Percentiles rank a stretch among this genome's conserved stretches.
Conservation (phyloP, 495 filamentous ascomycete genomes). For the Aspergillus steynii region DNA sequence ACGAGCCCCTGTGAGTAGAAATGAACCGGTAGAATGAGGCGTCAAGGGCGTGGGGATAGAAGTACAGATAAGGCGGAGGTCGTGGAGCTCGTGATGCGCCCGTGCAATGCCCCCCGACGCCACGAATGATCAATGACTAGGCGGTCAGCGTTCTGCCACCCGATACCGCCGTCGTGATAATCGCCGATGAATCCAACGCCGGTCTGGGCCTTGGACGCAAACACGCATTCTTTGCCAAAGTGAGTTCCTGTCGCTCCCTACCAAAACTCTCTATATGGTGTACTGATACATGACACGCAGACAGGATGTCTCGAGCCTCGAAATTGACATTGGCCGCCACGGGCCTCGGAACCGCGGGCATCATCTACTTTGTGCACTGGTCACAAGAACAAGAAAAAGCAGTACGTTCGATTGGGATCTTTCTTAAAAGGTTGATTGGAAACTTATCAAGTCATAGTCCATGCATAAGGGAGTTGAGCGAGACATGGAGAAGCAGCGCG, state of each 20-base stretch:
- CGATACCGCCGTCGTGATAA: slow-evolving; percentile 36
- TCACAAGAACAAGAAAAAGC: slow-evolving; percentile 83
- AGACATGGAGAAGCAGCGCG: slow-evolving; percentile 88
- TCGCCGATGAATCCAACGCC: slow-evolving; percentile 26
- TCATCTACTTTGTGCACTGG: slow-evolving; percentile 85
- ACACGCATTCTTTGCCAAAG: background rate
- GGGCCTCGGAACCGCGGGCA: slow-evolving; percentile 69
- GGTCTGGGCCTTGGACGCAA: slow-evolving; percentile 13
- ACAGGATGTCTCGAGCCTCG: slow-evolving; percentile 79
- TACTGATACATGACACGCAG: background rate
- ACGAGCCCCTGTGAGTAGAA: slow-evolving; percentile 13
- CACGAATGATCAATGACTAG: slow-evolving; percentile 35
- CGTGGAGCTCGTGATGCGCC: slow-evolving; percentile 36
- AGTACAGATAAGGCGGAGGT: slow-evolving; percentile 23
- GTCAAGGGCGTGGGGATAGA: slow-evolving; percentile 5
- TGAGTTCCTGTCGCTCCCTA: background rate
- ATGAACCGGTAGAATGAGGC: background rate
- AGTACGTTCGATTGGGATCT: slow-evolving; percentile 49
- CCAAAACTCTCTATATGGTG: background rate
- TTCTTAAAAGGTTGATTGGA: slow-evolving; percentile 5
- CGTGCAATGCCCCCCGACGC: slow-evolving; percentile 28
- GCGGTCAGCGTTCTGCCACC: slow-evolving; percentile 40
- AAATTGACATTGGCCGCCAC: slow-evolving; percentile 83
- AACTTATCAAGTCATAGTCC: slow-evolving; percentile 30
- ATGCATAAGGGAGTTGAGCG: slow-evolving; percentile 96